Conservation (phyloP, 257 asterid genomes). For the Handroanthus guayacan region DNA sequence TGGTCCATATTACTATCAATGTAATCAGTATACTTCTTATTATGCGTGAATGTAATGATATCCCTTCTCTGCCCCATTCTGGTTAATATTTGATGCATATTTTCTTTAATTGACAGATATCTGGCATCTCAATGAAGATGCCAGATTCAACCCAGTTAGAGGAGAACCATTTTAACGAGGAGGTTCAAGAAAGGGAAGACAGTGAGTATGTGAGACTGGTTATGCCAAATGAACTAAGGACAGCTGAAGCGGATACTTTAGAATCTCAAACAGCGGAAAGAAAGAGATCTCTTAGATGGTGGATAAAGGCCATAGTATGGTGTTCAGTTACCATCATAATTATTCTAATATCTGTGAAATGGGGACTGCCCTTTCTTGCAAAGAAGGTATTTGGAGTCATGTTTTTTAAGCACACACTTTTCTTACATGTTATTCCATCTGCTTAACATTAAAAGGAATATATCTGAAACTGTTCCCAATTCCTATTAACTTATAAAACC, state of each 20-base stretch:
- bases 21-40: not conserved
- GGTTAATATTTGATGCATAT: conserved; percentile 17
- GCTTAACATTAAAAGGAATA: not conserved
- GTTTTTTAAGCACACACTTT: not conserved
- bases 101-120: conserved; percentile 38
- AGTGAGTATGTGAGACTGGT: conserved; percentile 70
- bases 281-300: conserved; percentile 53
- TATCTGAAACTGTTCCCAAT: not conserved
- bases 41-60: not conserved
- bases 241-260: conserved; percentile 42
- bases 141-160: conserved; percentile 46
- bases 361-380: conserved; percentile 78
- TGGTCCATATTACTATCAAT: not conserved
- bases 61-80: not conserved
- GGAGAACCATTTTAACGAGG: conserved; percentile 29
- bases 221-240: conserved; percentile 52
- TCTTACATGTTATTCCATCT: not conserved
- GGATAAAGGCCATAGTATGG: conserved; percentile 64
- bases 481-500: not conserved
- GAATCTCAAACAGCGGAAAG: conserved; percentile 44
- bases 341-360: conserved; percentile 56
- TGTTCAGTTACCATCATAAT: conserved; percentile 44
- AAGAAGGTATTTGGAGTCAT: conserved; percentile 60
- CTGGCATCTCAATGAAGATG: conserved; percentile 55
- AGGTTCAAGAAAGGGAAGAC: conserved; percentile 50